Evolutionary conservation across 805 yeast species (phyloP).

Genomic region (Candida michaelii): DNA sequence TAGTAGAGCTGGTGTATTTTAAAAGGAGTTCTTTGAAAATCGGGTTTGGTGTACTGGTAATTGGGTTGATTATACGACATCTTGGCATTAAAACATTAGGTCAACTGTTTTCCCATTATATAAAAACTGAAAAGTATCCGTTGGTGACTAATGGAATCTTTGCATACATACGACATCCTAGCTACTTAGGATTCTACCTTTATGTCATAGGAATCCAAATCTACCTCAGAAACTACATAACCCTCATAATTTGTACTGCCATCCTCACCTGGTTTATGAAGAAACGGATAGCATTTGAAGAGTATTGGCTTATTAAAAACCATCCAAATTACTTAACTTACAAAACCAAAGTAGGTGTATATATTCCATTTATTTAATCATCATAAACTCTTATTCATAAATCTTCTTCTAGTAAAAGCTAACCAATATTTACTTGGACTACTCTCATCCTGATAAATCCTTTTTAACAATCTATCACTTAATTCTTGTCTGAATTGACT

Average conservation of each 20-base stretch:
- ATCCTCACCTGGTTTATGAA: constrained; percentile 28
- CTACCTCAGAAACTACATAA: constrained; percentile 23
- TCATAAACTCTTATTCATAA: constrained; percentile 83
- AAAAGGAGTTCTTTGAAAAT: neutral
- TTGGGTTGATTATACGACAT: constrained; percentile 28
- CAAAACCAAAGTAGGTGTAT: constrained; percentile 20
- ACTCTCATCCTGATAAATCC: constrained; percentile 64
- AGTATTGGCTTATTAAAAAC: constrained; percentile 26
- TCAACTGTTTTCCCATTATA: constrained; percentile 33
- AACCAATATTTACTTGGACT: constrained; percentile 91
- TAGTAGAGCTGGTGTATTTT: constrained; percentile 22
- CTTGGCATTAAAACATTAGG: constrained; percentile 36
- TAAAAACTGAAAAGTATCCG: constrained; percentile 19
- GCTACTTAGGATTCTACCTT: constrained; percentile 38
- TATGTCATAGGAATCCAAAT: constrained; percentile 33
- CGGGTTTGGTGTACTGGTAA: neutral
- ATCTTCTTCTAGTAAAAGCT: constrained; percentile 90
- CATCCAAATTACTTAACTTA: constrained; percentile 29
- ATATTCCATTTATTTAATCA: constrained; percentile 27
- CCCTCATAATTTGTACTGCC: constrained; percentile 16
- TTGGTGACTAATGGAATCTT: constrained; percentile 37
- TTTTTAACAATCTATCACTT: constrained; percentile 72
- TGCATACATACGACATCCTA: constrained; percentile 33
- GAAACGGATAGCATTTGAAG: constrained; percentile 35
- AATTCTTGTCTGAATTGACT: constrained; percentile 95